Conservation (phyloP, 768 basidiomycete species). For the Leccinum subtestaceum region DNA sequence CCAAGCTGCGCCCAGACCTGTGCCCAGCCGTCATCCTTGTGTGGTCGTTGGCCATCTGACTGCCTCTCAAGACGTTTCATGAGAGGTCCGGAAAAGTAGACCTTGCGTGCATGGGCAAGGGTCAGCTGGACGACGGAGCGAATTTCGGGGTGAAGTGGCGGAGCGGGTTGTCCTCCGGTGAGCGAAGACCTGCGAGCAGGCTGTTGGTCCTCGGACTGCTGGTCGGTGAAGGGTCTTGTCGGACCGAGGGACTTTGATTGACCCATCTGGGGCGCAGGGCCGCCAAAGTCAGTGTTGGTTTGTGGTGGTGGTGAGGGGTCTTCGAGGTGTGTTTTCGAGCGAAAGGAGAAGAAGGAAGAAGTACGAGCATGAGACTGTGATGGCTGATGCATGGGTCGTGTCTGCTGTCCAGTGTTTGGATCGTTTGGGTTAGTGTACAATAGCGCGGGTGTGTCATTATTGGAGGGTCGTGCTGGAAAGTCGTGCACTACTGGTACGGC, state of each 20-base stretch:
- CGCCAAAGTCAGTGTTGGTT: slow-evolving; percentile 18
- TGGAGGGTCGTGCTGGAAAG: slow-evolving; percentile 28
- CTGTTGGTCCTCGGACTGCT: slow-evolving; percentile 23
- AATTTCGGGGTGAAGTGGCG: slow-evolving; percentile 75
- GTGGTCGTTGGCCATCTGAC: slow-evolving; percentile 66
- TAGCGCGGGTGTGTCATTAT: slow-evolving; percentile 12
- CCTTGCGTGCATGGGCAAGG: slow-evolving; percentile 75
- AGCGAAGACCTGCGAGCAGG: slow-evolving; percentile 23
- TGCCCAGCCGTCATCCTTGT: slow-evolving; percentile 75
- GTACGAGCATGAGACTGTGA: slow-evolving; percentile 47
- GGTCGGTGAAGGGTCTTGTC: slow-evolving; percentile 18
- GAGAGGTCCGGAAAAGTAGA: slow-evolving; percentile 85
- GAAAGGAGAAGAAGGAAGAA: slow-evolving; percentile 67
- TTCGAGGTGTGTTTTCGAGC: slow-evolving; percentile 36
- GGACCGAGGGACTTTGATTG: slow-evolving; percentile 34
- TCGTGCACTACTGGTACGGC: slow-evolving; percentile 25
- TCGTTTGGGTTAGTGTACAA: slow-evolving; percentile 19
- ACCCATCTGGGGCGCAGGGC: slow-evolving; percentile 30
- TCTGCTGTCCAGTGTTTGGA: slow-evolving; percentile 15
- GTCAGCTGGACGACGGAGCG: slow-evolving; percentile 74
- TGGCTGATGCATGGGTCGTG: slow-evolving; percentile 26
- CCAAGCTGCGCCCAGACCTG: slow-evolving; percentile 90
- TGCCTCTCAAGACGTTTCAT: slow-evolving; percentile 74
- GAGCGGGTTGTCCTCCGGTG: slow-evolving; percentile 11
- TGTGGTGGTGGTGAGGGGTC: slow-evolving; percentile 15